A percentile compares a stretch with the other conserved stretches of the same genome.
phyloP scores from a whole-genome alignment of 495 filamentous ascomycete genomes.

The Massariosphaeria phaeospora region DNA sequence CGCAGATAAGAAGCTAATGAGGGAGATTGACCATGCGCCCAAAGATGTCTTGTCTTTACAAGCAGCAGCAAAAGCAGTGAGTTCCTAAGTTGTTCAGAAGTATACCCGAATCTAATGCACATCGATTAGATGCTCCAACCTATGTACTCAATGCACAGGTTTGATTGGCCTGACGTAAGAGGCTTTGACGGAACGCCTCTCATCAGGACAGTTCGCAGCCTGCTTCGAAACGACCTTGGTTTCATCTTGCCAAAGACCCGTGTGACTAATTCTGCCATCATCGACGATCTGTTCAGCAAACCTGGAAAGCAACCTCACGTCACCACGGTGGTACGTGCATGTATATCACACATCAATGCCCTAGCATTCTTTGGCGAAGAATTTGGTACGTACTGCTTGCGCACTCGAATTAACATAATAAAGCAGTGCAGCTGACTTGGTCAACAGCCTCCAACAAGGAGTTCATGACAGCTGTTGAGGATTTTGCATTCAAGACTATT shows the following conservation, averaged over 20 bases:
- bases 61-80: conserved; percentile 1
- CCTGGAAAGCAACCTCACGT: not conserved
- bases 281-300: not conserved
- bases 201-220: conserved; percentile 1
- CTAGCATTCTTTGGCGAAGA: not conserved
- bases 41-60: conserved; percentile 3
- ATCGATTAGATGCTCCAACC: conserved; percentile 6
- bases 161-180: no score
- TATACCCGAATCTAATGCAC: not conserved
- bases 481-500: not conserved
- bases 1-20: not conserved
- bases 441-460: not conserved
- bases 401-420: not conserved
- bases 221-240: not conserved
- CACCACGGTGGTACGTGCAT: not conserved
- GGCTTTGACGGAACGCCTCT: conserved; percentile 2
- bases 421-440: not conserved
- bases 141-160: conserved; percentile 8
- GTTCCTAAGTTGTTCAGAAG: not conserved
- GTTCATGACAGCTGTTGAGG: not conserved
- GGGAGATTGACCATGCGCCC: not conserved
- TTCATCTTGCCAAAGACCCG: not conserved
- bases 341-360: not conserved
- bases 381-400: not conserved
- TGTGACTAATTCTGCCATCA: not conserved